Base-by-base conservation (phyloP, 139 green algal species). In the Gonium pectorale region DNA sequence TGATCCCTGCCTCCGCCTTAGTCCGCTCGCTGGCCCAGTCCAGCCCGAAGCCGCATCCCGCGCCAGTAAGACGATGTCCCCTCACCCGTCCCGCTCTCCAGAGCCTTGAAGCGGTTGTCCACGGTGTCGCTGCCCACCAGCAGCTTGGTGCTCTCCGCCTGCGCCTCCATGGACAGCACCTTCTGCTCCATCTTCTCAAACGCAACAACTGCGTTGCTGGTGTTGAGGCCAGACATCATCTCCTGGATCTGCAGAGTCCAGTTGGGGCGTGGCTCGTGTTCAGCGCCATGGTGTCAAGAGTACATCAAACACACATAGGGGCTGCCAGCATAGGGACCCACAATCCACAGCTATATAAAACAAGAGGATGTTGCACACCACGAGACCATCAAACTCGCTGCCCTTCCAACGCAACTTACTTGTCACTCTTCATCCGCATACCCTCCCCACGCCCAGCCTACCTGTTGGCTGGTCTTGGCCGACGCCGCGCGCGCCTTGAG, bases 161-260 rank as follows among this genome's bases (percentile, higher is more conserved):
- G 92, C 6, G 95, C 93, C 92, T 99, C 97, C 94, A 99, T 90
- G 24, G 91, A 74, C 85, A 99, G 9, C 71, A 99, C 96, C 92
- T 99, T 99, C 91, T 99, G 97, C 91, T 99, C 97, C 97, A 99
- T 99, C 77, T 94, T 95, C 75, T 99, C 97, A 87, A 99, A 99
- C 3, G 97, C 97, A 13, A 93, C 93, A 22, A 98, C 82, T 0
- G 96, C 90, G 85, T 90, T 98, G 91, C 88, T 96, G 63, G 95
- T 98, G 91, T 94, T 95, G 40, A 99, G 88, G 26, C 89, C 89
- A 22, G 85, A 85, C 31, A 96, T 86, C 87, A 95, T 93, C 64
- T 90, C 75, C 46, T 91, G 86, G 51, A 93, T 88, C 78, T 92
- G 87, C 86, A n/a, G n/a, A n/a, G n/a, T n/a, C n/a, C n/a, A n/a